Evolutionary conservation across 306 rosid species (phyloP).

Genomic region (Rosa chinensis): DNA sequence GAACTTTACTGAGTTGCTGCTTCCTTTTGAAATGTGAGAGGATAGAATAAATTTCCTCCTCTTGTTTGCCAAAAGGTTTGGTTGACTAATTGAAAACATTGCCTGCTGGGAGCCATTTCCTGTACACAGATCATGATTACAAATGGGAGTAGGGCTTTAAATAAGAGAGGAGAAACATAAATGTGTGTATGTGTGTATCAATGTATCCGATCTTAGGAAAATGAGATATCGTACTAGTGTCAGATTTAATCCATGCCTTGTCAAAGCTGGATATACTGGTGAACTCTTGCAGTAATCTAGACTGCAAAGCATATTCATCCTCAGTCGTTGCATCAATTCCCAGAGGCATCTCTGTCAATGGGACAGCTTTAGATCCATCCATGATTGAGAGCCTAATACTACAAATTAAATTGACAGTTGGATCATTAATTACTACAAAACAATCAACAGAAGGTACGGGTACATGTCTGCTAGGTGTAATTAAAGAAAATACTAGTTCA

Average conservation of each 20-base stretch:
- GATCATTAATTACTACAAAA: not conserved
- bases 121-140: slow-evolving; percentile 14
- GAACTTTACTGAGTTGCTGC: slow-evolving; percentile 40
- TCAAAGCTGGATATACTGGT: slow-evolving; percentile 57
- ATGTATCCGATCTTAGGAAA: not conserved
- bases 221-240: slow-evolving; percentile 38
- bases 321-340: slow-evolving; percentile 55
- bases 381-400: slow-evolving; percentile 44
- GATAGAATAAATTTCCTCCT: slow-evolving; percentile 53
- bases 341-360: slow-evolving; percentile 42
- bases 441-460: not conserved
- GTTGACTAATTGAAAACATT: slow-evolving; percentile 61
- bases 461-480: too few species aligned
- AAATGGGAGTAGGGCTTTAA: not conserved
- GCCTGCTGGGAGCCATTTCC: slow-evolving; percentile 46
- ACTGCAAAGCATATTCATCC: slow-evolving; percentile 59
- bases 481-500: too few species aligned
- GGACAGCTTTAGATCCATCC: slow-evolving; percentile 44
- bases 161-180: not conserved
- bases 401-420: slow-evolving; percentile 7
- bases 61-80: slow-evolving; percentile 64
- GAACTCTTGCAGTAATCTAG: slow-evolving; percentile 69
- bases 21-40: slow-evolving; percentile 45
- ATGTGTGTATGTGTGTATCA: not conserved
- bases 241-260: slow-evolving; percentile 68